Base-by-base conservation (phyloP, 2,329 filamentous ascomycete species). In the Pyrenophora tritici-repentis region DNA sequence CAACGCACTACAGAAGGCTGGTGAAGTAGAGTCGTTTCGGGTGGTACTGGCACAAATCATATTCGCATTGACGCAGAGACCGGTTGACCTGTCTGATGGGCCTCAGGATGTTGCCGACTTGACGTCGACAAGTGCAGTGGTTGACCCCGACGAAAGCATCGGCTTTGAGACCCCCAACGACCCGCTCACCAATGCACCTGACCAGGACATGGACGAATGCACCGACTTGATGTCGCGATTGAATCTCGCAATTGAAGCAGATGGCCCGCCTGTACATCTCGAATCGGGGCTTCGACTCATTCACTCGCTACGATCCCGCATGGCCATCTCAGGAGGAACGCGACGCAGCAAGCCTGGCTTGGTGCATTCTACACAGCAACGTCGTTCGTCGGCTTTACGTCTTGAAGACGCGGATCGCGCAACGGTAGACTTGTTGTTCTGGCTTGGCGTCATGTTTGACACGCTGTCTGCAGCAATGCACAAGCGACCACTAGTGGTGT, bases 371-470 rank as follows among this genome's bases (percentile, higher is more conserved):
- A 51, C 42, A 32, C 65, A 58, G 26, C 53, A 52, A 36, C 46
- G 56, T 17, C 57, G 50, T 6, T 41, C 50, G n/a, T 55, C 56
- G 5, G 41, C 51, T 4, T 59, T 62, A 24, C 52, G 54, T 5
- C 58, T 75, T 10, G 68, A 65, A 36, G 50, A 61, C 22, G 69
- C 74, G 14, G 70, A 79, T 64, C 68, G 70, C 14, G 70, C 76
- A 9, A 84, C 83, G 0, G 73, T 85, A 20, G 75, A 80, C 12
- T 68, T 85, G 12, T 61, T 85, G 3, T 84, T 81, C 61, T 85
- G 83, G 83, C 71, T 85, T 18, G 79, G 79, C 0, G 72, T 84
- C 37, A 85, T 84, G 81, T 81, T 83, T 41, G 82, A 84, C 59
- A 84, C 82, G 0, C 67, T 84, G 7, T 82, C 79, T 0, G 77